A percentile compares a stretch with the other conserved stretches of the same genome.
Conservation (phyloP, 164 flowering plant species). For the Magnolia officinalis region DNA sequence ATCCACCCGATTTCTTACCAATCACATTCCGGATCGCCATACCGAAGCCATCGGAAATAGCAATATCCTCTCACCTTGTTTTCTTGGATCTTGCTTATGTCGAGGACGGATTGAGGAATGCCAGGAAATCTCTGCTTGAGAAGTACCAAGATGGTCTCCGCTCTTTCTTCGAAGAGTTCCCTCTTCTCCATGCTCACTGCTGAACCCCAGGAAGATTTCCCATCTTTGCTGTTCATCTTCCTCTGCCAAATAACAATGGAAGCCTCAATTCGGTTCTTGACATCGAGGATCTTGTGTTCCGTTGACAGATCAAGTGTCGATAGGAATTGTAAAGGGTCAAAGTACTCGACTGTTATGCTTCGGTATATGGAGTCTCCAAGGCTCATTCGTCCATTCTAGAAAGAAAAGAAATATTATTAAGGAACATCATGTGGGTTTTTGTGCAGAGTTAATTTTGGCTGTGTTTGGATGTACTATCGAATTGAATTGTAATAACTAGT, state of each 20-base stretch:
- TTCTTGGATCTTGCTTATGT: constrained; percentile 74
- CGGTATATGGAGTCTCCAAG: constrained; percentile 75
- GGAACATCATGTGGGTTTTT: neutral
- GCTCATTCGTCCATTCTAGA: constrained; percentile 74
- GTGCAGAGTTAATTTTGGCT: too few relatives aligned
- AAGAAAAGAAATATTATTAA: neutral
- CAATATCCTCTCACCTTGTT: constrained; percentile 45
- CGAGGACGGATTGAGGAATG: constrained; percentile 76
- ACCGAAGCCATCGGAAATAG: neutral
- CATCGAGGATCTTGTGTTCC: constrained; percentile 76
- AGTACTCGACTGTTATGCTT: constrained; percentile 71
- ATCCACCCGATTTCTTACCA: neutral
- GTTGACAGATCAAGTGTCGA: constrained; percentile 59
- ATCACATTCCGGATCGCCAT: neutral
- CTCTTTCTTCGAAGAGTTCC: constrained; percentile 91
- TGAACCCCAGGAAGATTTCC: constrained; percentile 76
- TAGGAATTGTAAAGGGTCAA: constrained; percentile 71
- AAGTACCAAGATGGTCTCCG: constrained; percentile 70
- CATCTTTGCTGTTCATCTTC: constrained; percentile 73
- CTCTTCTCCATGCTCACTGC: constrained; percentile 77
- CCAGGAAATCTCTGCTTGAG: constrained; percentile 85
- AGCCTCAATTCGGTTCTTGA: constrained; percentile 84
- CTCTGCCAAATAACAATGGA: constrained; percentile 83
- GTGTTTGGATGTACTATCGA: too few relatives aligned
- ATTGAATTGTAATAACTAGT: too few relatives aligned